Conservation (phyloP, 148 eudicot genomes). For the Vaccinium myrtillus region DNA sequence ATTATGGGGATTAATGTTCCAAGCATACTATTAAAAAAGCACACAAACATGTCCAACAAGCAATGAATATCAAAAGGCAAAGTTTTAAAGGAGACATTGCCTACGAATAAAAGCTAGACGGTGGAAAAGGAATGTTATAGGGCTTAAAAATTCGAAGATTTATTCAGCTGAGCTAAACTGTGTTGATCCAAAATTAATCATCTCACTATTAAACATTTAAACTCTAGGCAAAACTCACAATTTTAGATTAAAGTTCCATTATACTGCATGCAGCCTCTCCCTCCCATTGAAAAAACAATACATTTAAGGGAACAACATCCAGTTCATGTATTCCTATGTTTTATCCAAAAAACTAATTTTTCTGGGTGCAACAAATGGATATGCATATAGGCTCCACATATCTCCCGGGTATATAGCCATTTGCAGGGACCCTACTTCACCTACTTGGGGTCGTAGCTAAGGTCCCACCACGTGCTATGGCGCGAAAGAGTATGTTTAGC, state of each 20-base stretch:
- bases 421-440: neutral
- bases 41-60: neutral
- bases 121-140: neutral
- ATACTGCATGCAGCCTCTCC: neutral
- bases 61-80: neutral
- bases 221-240: neutral
- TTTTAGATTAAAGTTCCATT: neutral
- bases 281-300: neutral
- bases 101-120: neutral
- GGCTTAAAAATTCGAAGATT: neutral
- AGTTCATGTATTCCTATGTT: neutral
- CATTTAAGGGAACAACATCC: neutral
- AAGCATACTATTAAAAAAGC: neutral
- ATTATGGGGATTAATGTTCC: slow-evolving; percentile 1
- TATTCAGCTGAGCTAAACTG: neutral
- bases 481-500: neutral
- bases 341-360: neutral
- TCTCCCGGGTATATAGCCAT: neutral
- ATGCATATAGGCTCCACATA: neutral
- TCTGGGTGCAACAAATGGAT: neutral
- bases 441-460: neutral
- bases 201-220: neutral
- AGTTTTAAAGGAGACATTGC: neutral
- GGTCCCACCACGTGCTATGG: neutral
- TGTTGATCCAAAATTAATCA: neutral